Evolutionary conservation across 768 basidiomycete genomes (phyloP), one percentile per base, ranked within the genome.

Genomic region (Cystobasidium tubakii): DNA sequence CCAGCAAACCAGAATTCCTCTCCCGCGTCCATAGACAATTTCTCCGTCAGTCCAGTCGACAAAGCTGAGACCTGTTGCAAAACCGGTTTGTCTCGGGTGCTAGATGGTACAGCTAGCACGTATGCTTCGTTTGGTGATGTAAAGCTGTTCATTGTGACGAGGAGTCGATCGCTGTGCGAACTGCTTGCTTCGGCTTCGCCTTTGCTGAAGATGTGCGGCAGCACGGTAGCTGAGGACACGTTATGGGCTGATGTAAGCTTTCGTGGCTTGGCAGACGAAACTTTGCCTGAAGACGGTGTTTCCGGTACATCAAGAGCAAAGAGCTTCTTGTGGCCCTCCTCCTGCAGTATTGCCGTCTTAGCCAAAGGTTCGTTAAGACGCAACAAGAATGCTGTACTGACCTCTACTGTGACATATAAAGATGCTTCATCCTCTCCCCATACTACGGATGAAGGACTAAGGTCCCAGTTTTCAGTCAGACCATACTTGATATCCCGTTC

Each of bases 1-100:
- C 95, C 95, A 74, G 87, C 85, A 83, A 96, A 97, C 87, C 88
- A 92, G 79, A 97, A 90, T 73, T 90, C 87, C 77, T 94, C 88
- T 17, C 89, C 90, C 9, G 81, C 78, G 71, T 83, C 82, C 44
- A 95, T 83, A 27, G 81, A 72, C 81, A 89, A 91, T 9, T 82
- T 85, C 63, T 84, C 81, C 63, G 92, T 81, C 6, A 84, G 84
- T 10, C 83, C 80, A 50, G 83, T 83, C 0, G 89, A 85, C 80
- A 95, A 88, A 44, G 81, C 78, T 1, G 94, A 91, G 46, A 94
- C 36, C 13, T 44, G 69, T 23, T 78, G 76, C 86, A 86, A 21
- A 83, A 81, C 1, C 86, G 55, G 86, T 81, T 78, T 76, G 13
- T 83, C 81, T 36, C 88, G 82, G 34, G 83, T 81, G 27, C 77